Evolutionary conservation across 495 filamentous ascomycete genomes (phyloP).

Genomic region (Penicillium atrosanguineum): DNA sequence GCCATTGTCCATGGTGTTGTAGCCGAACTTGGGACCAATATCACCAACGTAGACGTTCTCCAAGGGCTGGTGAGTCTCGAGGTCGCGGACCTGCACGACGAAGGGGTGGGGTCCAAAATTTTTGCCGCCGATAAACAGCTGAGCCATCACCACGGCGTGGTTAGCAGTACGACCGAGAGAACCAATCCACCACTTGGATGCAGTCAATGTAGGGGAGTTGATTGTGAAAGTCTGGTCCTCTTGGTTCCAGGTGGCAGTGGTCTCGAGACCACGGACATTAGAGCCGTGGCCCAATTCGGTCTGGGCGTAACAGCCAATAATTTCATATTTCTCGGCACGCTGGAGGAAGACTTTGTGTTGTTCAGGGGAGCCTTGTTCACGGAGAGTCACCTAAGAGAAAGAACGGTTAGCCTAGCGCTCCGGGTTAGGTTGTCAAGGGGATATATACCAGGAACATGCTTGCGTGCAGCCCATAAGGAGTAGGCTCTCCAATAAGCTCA

Average conservation of each 20-base stretch:
- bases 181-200: conserved; percentile 80
- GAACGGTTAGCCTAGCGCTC: background rate
- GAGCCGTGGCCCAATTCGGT: conserved; percentile 74
- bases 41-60: conserved; percentile 70
- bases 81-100: conserved; percentile 68
- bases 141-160: conserved; percentile 73
- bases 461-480: conserved; percentile 66
- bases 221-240: conserved; percentile 68
- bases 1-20: conserved; percentile 74
- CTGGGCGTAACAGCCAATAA: conserved; percentile 75
- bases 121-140: conserved; percentile 61
- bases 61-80: conserved; percentile 67
- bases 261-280: conserved; percentile 72
- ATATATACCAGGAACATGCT: conserved; percentile 60
- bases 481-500: conserved; percentile 62
- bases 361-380: conserved; percentile 66
- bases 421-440: background rate
- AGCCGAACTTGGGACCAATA: conserved; percentile 73
- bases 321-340: conserved; percentile 60
- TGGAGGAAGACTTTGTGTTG: conserved; percentile 68
- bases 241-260: conserved; percentile 67
- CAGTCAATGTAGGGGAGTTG: conserved; percentile 63
- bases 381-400: conserved; percentile 55
- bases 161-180: conserved; percentile 70
- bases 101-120: conserved; percentile 71